Conservation (phyloP, 257 asterid genomes). For the Asclepias syriaca region DNA sequence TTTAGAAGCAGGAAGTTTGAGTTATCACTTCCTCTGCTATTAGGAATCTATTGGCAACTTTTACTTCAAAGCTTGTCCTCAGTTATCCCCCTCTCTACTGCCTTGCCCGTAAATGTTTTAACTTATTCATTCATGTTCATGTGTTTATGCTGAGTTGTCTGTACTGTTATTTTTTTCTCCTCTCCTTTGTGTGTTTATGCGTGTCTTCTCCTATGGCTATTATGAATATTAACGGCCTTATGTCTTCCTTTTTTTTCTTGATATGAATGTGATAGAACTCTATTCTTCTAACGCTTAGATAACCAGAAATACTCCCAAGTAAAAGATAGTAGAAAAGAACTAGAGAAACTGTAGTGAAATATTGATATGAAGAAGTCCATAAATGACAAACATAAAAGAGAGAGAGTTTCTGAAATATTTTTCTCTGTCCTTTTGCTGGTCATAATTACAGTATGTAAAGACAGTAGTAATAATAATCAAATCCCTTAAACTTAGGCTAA, state of each 20-base stretch:
- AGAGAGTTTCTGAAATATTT: no score
- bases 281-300: no score
- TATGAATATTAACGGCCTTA: neutral
- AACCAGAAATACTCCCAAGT: no score
- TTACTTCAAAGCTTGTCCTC: neutral
- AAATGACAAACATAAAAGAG: no score
- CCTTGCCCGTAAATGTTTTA: neutral
- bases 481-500: no score
- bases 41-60: neutral
- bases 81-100: neutral
- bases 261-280: neutral
- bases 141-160: neutral
- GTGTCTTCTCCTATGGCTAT: neutral
- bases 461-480: no score
- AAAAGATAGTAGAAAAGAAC: no score
- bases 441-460: no score
- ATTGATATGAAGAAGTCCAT: no score
- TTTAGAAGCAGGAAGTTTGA: neutral
- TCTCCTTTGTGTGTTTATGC: neutral
- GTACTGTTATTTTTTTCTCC: neutral
- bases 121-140: neutral
- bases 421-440: no score
- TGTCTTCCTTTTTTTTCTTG: neutral
- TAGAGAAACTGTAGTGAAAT: no score
- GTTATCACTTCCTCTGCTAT: neutral